Base-by-base conservation (phyloP, 768 basidiomycete species). In the Hortiboletus flavorubellus region DNA sequence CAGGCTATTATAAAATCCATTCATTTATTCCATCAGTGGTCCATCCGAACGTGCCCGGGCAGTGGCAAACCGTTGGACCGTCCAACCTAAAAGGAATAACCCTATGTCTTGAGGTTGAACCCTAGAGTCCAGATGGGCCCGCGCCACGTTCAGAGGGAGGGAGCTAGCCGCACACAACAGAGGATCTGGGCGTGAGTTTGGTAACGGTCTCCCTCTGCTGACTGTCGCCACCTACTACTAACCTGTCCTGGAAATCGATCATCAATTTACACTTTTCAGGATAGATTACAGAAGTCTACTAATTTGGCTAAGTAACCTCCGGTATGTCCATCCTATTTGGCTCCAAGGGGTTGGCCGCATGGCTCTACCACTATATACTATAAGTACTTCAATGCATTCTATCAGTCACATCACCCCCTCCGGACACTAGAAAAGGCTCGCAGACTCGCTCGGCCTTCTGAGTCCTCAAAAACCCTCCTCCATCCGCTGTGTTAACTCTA, bases 191-290 rank as follows among this genome's bases (percentile, higher is more conserved):
- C 52, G 35, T 47, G 46, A 26, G 56, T 68, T 67, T 71, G 67
- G 67, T 67, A 63, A 71, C 35, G 47, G 40, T 39, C 33, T 53
- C 59, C 10, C 57, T 52, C 55, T 51, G 46, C 49, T 51, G 45
- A 37, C 7, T 47, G 21, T 58, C 44, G 55, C 26, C 60, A 47
- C 55, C 26, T 35, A 47, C 26, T 35, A 47, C 59, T 55, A 43
- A 63, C 51, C 50, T 58, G 54, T 61, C 66, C 61, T 59, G 54
- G 56, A 55, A 66, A 58, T 65, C 56, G 5, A 39, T 26, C 55
- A 39, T 26, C 55, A 66, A 70, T 70, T 67, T 72, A 38, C 57
- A 72, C 69, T 54, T 66, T 68, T 72, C 49, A 34, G 69, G 69
- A 47, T 72, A 70, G 59, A 70, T 70, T 72, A 7, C 7, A 60